Percentiles rank a stretch among this genome's conserved stretches.
Conservation (phyloP, 139 green algal genomes). For the Closterium sp. region DNA sequence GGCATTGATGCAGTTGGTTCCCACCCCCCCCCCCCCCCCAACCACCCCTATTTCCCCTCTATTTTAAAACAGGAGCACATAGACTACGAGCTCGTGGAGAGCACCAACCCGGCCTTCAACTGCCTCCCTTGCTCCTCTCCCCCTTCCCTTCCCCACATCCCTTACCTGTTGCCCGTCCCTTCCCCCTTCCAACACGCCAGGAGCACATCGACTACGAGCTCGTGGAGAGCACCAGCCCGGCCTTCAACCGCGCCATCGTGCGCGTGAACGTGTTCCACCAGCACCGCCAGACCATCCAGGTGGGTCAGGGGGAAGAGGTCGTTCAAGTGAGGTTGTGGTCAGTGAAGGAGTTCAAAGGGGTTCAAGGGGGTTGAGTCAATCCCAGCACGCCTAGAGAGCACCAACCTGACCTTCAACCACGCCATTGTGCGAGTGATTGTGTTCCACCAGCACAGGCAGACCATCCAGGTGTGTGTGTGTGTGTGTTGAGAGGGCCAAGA, state of each 20-base stretch:
- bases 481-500: no score
- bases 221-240: constrained; percentile 88
- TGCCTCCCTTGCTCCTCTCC: no score
- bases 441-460: constrained; percentile 87
- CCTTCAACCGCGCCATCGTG: constrained; percentile 77
- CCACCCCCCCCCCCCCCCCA: no score
- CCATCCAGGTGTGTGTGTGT: constrained; percentile 75
- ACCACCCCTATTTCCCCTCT: no score
- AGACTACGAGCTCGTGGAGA: constrained; percentile 96
- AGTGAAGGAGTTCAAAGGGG: no score
- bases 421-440: constrained; percentile 91
- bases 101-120: constrained; percentile 84
- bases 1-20: no score
- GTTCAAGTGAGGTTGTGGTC: no score
- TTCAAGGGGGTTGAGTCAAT: no score
- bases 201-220: constrained; percentile 98
- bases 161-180: no score
- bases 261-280: constrained; percentile 88
- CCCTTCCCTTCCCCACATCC: no score
- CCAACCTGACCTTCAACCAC: constrained; percentile 78
- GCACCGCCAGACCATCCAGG: constrained; percentile 81
- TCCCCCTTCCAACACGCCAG: not conserved
- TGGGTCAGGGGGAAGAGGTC: no score
- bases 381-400: constrained; percentile 69
- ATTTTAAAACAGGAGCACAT: constrained; percentile 71